Percentiles rank a stretch among this genome's conserved stretches.
phyloP scores from a whole-genome alignment of 441 rosid species.

The Biscutella laevigata region DNA sequence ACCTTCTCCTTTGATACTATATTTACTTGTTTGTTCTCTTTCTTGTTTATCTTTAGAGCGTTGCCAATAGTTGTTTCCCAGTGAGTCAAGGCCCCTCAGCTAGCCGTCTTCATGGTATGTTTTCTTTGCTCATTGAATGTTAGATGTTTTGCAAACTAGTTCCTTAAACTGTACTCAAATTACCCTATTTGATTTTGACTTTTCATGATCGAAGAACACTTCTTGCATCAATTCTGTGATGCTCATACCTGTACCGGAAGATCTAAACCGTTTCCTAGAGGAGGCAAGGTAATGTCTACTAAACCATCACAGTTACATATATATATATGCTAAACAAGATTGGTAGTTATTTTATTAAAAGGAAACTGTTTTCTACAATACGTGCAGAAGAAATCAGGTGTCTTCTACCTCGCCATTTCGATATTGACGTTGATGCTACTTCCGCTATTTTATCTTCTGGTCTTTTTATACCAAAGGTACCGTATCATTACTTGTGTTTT shows the following conservation, averaged over 20 bases:
- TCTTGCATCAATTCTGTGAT: conserved; percentile 88
- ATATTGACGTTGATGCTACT: conserved; percentile 87
- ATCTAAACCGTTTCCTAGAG: conserved; percentile 62
- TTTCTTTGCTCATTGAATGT: conserved; percentile 7
- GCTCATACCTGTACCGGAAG: conserved; percentile 74
- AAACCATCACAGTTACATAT: neutral
- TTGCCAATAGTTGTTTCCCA: conserved; percentile 90
- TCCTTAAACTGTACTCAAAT: conserved; percentile 9
- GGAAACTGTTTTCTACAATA: neutral
- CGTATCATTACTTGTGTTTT: neutral
- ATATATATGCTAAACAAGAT: neutral
- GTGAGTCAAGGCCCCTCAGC: conserved; percentile 66
- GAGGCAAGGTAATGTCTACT: conserved; percentile 57
- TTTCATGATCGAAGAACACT: conserved; percentile 50
- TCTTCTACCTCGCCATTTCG: conserved; percentile 71
- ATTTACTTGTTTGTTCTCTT: neutral
- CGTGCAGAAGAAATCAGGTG: conserved; percentile 61
- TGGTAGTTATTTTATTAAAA: neutral
- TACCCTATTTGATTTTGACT: conserved; percentile 16
- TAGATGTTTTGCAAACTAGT: neutral
- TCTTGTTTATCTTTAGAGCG: conserved; percentile 43
- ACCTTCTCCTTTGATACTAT: neutral
- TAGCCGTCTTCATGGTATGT: conserved; percentile 78
- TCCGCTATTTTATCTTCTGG: conserved; percentile 76
- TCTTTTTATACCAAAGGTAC: conserved; percentile 78